Conservation (phyloP, 768 basidiomycete species). For the Phaffia australis region DNA sequence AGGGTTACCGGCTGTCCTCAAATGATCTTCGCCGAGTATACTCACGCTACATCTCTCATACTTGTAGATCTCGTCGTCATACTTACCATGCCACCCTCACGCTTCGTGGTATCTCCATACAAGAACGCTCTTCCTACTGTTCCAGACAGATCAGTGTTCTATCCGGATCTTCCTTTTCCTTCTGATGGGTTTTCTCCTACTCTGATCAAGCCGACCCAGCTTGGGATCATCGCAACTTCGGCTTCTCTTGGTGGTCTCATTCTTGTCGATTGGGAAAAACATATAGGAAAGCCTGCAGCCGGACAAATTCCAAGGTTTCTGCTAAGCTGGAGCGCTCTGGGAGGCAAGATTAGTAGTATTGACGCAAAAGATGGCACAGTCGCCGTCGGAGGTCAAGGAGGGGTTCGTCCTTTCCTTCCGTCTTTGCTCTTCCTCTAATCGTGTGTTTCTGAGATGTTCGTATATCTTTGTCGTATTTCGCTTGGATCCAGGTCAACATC, state of each 20-base stretch:
- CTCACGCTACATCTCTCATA: too few relatives aligned
- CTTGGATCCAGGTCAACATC: background rate
- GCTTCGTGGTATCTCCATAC: constrained; percentile 13
- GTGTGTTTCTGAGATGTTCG: background rate
- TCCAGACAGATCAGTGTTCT: background rate
- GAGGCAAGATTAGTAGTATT: constrained; percentile 3
- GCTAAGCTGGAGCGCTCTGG: constrained; percentile 8
- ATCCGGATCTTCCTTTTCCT: constrained; percentile 3
- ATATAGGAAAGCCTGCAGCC: background rate
- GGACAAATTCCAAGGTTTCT: background rate
- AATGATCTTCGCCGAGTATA: too few relatives aligned
- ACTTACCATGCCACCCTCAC: constrained; percentile 4
- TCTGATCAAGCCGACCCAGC: background rate
- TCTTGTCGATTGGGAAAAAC: constrained; percentile 7
- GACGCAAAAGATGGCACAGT: constrained; percentile 5
- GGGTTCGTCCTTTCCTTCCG: background rate
- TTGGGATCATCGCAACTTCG: constrained; percentile 7
- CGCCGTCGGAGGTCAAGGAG: constrained; percentile 4
- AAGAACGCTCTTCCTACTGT: constrained; percentile 16
- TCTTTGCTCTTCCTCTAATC: too few relatives aligned
- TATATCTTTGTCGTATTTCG: background rate
- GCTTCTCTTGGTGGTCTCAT: constrained; percentile 10
- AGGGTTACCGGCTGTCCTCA: too few relatives aligned
- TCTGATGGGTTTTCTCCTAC: background rate
- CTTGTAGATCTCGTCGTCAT: too few relatives aligned